phyloP scores from a whole-genome alignment of 2,329 filamentous ascomycete genomes.

The Fusarium pseudograminearum region DNA sequence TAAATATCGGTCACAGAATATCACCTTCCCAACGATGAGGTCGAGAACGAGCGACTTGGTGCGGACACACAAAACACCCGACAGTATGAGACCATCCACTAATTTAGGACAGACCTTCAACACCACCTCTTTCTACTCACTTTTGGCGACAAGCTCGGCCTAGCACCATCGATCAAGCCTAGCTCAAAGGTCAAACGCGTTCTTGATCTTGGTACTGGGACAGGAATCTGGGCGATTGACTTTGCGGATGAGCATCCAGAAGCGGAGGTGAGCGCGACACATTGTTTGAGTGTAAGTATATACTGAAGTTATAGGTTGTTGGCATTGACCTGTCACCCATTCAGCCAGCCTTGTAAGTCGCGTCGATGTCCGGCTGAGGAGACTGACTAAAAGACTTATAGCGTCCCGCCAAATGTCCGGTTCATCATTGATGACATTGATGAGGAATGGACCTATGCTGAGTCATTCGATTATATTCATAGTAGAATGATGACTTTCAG shows the following conservation, averaged over 20 bases:
- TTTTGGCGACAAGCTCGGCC: constrained; percentile 3
- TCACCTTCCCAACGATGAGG: constrained; percentile 21
- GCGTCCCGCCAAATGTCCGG: constrained; percentile 12
- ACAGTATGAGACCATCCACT: not conserved
- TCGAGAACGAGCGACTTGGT: constrained; percentile 29
- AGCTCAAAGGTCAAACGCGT: constrained; percentile 1
- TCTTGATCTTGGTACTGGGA: constrained; percentile 29
- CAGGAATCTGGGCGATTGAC: constrained; percentile 29
- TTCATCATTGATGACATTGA: constrained; percentile 21
- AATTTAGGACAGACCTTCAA: constrained; percentile 5
- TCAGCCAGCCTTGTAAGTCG: constrained; percentile 1
- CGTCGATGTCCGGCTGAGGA: fast-evolving
- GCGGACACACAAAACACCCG: fast-evolving
- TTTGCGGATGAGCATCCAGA: constrained; percentile 23
- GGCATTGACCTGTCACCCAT: constrained; percentile 13
- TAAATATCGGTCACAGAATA: not conserved
- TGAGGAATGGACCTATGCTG: constrained; percentile 18
- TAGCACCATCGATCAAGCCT: not conserved
- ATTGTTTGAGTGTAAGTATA: fast-evolving
- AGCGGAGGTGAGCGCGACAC: not conserved
- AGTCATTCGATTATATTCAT: constrained; percentile 23
- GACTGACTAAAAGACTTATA: not conserved
- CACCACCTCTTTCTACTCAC: constrained; percentile 22
- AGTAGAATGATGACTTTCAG: constrained; percentile 26
- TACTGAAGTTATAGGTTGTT: not conserved